phyloP scores from a whole-genome alignment of 2,329 filamentous ascomycete species.

The Fusarium drepaniforme region DNA sequence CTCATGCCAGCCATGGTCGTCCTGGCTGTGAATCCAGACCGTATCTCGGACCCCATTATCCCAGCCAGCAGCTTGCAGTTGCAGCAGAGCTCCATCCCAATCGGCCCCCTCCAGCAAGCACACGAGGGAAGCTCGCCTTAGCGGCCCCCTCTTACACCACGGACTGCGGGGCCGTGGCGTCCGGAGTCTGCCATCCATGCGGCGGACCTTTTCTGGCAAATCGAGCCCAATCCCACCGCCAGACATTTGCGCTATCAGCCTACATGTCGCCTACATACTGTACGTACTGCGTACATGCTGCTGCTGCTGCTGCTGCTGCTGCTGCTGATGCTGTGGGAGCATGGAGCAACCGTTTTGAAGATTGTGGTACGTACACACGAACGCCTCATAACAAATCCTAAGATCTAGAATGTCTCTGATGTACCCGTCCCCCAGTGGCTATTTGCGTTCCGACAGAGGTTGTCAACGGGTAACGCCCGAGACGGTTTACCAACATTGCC shows the following conservation, averaged over 20 bases:
- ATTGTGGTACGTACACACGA: not conserved
- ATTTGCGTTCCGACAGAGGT: conserved; percentile 3
- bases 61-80: conserved; percentile 20
- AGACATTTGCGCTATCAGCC: not conserved
- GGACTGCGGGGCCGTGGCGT: conserved; percentile 37
- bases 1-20: conserved; percentile 12
- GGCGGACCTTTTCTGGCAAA: conserved; percentile 12
- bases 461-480: not conserved
- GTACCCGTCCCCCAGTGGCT: not conserved
- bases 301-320: not conserved
- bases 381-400: not conserved
- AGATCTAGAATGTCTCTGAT: conserved; percentile 2
- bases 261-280: conserved; percentile 3
- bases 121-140: conserved; percentile 28
- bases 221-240: not conserved
- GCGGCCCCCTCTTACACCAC: conserved; percentile 22
- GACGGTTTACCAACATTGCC: not conserved
- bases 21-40: conserved; percentile 18
- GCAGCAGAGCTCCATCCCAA: conserved; percentile 2
- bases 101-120: conserved; percentile 13
- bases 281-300: not conserved
- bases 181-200: conserved; percentile 14
- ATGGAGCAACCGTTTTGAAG: conserved; percentile 1
- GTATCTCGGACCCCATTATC: conserved; percentile 24
- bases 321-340: not conserved